Base-by-base conservation (phyloP, 129 eudicot genomes). In the Erigeron canadensis region DNA sequence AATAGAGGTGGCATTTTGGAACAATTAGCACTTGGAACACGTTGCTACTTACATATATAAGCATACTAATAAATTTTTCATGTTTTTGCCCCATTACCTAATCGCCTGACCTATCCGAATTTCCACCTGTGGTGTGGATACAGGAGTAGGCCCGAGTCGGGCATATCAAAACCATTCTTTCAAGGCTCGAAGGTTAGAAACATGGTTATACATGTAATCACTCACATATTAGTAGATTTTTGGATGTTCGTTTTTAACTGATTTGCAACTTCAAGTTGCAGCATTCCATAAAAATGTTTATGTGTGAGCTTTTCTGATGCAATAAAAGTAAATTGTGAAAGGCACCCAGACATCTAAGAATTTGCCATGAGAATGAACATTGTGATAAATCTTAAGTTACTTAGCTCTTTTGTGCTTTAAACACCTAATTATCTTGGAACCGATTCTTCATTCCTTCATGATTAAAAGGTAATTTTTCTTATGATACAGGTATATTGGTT, bases 401-500 rank as follows among this genome's bases (percentile, higher is more conserved):
- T 15, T 46, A 11, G 10, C 51, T 46, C n/a, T 46, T 13, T 7
- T 13, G 11, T 46, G 15, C 53, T 46, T 46, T 46, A 57, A 57
- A 37, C 21, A 57, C 63, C 16, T 22, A 15, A 57, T 57, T 22
- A 6, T 57, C 62, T 0, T 50, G 10, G 12, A 19, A 19, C 16
- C 10, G n/a, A 46, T 46, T 46, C 53, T 46, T 46, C 53, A 48
- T 48, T 5, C 18, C 17, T 0, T 48, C 55, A 3, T 48, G 55
- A 48, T 4, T 19, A 7, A 58, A 58, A 58, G 99, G 96, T 95
- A 75, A 55, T 87, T 71, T 71, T 62, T 40, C 0, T 67, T 37
- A 67, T 45, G 64, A 21, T 81, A 81, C 84, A 95, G 99, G 99
- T 69, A 95, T 95, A 79, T 75, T 95, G 75, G 99, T 95, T 67